phyloP scores from a whole-genome alignment of 1,284 basidiomycete genomes.

The Irpex sp. region DNA sequence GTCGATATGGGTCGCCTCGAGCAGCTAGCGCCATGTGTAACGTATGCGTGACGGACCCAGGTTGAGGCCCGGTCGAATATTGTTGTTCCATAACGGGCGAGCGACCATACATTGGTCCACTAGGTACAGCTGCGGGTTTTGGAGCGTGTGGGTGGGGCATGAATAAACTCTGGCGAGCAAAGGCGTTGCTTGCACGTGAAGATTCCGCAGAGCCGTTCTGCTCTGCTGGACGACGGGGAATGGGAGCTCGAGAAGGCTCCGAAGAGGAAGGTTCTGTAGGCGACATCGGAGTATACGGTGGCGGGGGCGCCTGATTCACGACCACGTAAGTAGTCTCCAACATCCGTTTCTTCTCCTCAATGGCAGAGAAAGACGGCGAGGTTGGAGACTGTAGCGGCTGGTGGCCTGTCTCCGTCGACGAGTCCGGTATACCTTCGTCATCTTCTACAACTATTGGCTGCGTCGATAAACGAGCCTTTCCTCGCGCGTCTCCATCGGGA shows the following conservation, averaged over 20 bases:
- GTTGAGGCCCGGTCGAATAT: slow-evolving; percentile 14
- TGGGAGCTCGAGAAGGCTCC: slow-evolving; percentile 9
- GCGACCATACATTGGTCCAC: slow-evolving; percentile 59
- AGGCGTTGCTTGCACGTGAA: slow-evolving; percentile 12
- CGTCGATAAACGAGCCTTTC: slow-evolving; percentile 7
- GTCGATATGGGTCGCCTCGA: slow-evolving; percentile 19
- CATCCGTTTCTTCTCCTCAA: slow-evolving; percentile 17
- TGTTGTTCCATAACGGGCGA: slow-evolving; percentile 11
- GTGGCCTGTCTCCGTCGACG: not conserved
- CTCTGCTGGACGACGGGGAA: slow-evolving; percentile 1
- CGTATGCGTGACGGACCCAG: slow-evolving; percentile 27
- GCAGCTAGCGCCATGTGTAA: slow-evolving; percentile 24
- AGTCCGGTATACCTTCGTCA: slow-evolving; percentile 19
- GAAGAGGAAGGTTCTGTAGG: slow-evolving; percentile 12
- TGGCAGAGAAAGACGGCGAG: not conserved
- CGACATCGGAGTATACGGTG: slow-evolving; percentile 21
- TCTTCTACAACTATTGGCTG: slow-evolving; percentile 34
- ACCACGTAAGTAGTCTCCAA: slow-evolving; percentile 17
- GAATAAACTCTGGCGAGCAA: slow-evolving; percentile 40
- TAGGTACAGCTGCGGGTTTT: slow-evolving; percentile 34
- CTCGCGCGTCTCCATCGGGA: slow-evolving; percentile 2
- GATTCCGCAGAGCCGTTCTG: not conserved
- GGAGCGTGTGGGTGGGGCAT: slow-evolving; percentile 72
- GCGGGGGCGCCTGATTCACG: slow-evolving; percentile 21
- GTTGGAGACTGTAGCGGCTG: not conserved